Evolutionary conservation across 148 eudicot species (phyloP).

Genomic region (Camellia granthamiana): DNA sequence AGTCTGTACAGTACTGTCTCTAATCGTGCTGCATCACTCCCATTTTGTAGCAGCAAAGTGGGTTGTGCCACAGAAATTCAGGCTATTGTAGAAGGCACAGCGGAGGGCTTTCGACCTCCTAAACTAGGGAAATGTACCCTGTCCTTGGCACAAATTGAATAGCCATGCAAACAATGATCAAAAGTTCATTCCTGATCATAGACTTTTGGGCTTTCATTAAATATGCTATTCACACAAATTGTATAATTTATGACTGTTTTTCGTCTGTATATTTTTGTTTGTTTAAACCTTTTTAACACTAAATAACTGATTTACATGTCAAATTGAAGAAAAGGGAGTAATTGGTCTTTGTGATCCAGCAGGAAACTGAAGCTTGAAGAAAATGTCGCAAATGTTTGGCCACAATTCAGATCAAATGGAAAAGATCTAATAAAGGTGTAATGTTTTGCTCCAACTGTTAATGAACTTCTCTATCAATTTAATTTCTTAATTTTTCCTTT

Average conservation of each 20-base stretch:
- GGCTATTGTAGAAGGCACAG: too few relatives aligned
- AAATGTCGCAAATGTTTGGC: conserved; percentile 81
- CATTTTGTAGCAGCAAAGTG: too few relatives aligned
- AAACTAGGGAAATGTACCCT: too few relatives aligned
- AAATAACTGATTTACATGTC: neutral
- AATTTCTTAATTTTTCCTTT: conserved; percentile 5
- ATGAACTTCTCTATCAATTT: neutral
- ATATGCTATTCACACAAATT: neutral
- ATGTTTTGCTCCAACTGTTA: neutral
- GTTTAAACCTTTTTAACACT: neutral
- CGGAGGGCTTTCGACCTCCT: too few relatives aligned
- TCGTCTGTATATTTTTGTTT: neutral
- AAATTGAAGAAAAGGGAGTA: neutral
- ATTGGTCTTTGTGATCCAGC: conserved; percentile 17
- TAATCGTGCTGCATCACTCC: too few relatives aligned
- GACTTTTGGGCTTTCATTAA: too few relatives aligned
- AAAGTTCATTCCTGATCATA: too few relatives aligned
- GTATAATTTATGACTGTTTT: neutral
- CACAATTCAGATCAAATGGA: conserved; percentile 68
- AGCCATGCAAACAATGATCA: too few relatives aligned
- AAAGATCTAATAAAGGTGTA: conserved; percentile 79
- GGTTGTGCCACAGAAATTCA: too few relatives aligned
- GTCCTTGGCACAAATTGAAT: too few relatives aligned
- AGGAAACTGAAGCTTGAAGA: conserved; percentile 92
- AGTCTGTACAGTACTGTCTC: too few relatives aligned